Conservation (phyloP, 176 grass and related monocot genomes). For the Aegilops longissima region DNA sequence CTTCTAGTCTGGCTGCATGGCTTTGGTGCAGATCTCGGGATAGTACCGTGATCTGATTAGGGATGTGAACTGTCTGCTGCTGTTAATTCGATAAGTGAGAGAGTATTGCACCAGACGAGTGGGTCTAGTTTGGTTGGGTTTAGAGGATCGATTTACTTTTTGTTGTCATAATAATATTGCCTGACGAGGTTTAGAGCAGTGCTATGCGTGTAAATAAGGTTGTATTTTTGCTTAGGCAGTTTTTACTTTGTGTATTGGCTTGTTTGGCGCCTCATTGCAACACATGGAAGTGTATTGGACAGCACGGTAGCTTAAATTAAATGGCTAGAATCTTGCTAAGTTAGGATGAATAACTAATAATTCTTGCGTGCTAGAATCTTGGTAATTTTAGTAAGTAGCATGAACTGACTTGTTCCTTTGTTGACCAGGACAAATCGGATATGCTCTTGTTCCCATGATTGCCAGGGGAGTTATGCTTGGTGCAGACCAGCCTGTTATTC, state of each 20-base stretch:
- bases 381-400: background rate
- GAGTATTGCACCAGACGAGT: background rate
- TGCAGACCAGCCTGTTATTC: slow-evolving; percentile 90
- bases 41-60: background rate
- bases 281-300: background rate
- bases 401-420: slow-evolving; percentile 23
- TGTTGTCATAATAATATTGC: background rate
- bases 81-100: background rate
- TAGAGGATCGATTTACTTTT: background rate
- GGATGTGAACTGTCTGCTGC: background rate
- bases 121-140: slow-evolving; percentile 3
- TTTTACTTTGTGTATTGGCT: background rate
- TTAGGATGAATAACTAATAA: background rate
- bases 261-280: background rate
- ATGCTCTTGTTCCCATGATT: slow-evolving; percentile 97
- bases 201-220: background rate
- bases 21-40: background rate
- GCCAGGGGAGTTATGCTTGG: slow-evolving; percentile 93
- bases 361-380: background rate
- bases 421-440: slow-evolving; percentile 94
- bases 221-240: background rate
- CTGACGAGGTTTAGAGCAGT: background rate
- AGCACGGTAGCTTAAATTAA: no score
- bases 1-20: background rate
- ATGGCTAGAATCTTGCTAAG: background rate